Evolutionary conservation across 2,329 filamentous ascomycete genomes (phyloP), one percentile per base, ranked within the genome.

Genomic region (Aspergillus brasiliensis): DNA sequence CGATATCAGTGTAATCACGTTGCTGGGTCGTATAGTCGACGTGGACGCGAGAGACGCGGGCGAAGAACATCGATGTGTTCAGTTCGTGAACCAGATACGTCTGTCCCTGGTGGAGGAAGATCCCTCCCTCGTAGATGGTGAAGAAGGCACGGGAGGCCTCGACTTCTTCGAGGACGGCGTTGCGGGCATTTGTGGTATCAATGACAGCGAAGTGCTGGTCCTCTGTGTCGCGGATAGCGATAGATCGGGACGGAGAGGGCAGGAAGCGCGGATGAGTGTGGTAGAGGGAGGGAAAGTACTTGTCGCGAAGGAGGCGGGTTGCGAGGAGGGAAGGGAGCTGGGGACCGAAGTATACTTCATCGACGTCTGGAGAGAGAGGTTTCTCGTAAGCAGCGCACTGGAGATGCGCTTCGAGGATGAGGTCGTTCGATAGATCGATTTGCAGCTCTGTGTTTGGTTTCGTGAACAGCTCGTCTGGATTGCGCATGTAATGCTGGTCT

Each of bases 401-500:
- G 6, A 99, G 83, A 71, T 99, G 95, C 0, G 93, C 94, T 80
- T 98, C 95, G 0, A 95, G 82, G 5, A 97, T 89, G 3, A 98
- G 85, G 80, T 97, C 87, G 66, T 97, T 98, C 48, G 89, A 84
- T n/a, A 99, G 80, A 72, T 99, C 95, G 4, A 98, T 90, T 71
- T 95, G 92, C 2, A 98, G 81, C 73, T 92, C 90, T 65, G 88
- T 91, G 65, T 97, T 97, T 0, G 93, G 92, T 69, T 91, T 91
- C 0, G 91, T 95, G 76, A 98, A 83, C 23, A 99, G 89, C 74
- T 97, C 92, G 62, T 95, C 89, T 0, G 95, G 95, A 65, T 98
- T 96, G 62, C 91, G 87, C 95, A 99, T 99, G 75, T 96, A 99
- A 72, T 96, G 88, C 72, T 99, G 95, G 73, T 99, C 95, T 0